Base-by-base conservation (phyloP, 768 basidiomycete species). In the Rhizopogon roseolus region DNA sequence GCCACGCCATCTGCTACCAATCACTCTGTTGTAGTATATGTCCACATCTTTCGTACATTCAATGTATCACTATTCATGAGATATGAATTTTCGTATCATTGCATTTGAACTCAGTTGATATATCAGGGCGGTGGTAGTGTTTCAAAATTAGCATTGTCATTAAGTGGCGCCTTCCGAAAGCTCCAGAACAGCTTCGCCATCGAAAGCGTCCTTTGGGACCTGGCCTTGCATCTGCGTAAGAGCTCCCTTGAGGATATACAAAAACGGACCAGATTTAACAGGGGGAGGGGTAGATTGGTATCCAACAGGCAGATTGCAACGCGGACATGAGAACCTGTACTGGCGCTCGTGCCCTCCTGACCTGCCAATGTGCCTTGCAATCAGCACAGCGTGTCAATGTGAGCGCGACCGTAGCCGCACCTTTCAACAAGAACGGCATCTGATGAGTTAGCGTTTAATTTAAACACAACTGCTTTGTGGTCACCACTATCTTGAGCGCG, bases 181-280 rank as follows among this genome's bases (percentile, higher is more conserved):
- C 5, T 29, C 52, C 17, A 17, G 27, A 36, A 37, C 39, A 36
- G 42, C 51, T 56, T 79, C 79, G 39, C 80, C 76, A 48, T 87
- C 84, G 63, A 95, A 92, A 6, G 93, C 93, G 58, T 91, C 90
- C 43, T 77, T 70, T 9, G 93, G 93, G 32, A 93, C 71, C 63
- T 93, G 86, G 34, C 93, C 93, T 74, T 96, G 93, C 60, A 87
- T 73, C 63, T 89, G 88, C n/a, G 90, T 92, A 54, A 96, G 76
- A 16, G 90, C 86, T 4, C 93, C 93, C 43, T 81, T 76, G 46
- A 91, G 60, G 52, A 95, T 81, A 66, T 94, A 96, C 37, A 94
- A 62, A 68, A 84, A 94, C 1, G 88, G 82, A 3, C 81, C 86
- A 3, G 83, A 81, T 69, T 90, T 92, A 41, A 78, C 76, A 34